These are phyloP conservation scores for Claviceps sp. DNA, from an alignment of 2,329 filamentous ascomycete species.

Conservation along the genomic window DNA sequence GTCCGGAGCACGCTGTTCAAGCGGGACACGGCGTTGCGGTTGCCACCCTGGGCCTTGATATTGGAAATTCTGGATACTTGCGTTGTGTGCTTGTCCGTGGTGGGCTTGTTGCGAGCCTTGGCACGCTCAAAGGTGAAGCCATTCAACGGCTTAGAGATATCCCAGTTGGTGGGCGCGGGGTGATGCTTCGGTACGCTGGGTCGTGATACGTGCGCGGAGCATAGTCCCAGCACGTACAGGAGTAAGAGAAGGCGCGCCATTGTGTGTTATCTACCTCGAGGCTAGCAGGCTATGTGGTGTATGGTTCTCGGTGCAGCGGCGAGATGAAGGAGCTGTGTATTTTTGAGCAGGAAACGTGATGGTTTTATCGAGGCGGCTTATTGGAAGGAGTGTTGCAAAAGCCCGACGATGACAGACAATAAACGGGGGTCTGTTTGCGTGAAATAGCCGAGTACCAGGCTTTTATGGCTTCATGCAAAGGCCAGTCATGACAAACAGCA, in stretches of 20 bases:
- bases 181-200: not conserved
- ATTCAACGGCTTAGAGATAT: conserved; percentile 23
- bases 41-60: conserved; percentile 12
- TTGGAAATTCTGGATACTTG: conserved; percentile 22
- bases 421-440: not conserved
- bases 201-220: conserved; percentile 1
- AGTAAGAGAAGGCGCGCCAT: not conserved
- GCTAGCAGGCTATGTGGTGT: no score
- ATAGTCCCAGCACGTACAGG: conserved; percentile 5
- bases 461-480: no score
- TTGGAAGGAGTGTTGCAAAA: not conserved
- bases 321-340: no score
- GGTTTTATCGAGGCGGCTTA: not conserved
- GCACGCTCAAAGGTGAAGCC: conserved; percentile 24
- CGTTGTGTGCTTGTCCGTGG: conserved; percentile 15
- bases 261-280: not conserved
- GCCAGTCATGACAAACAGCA: not conserved
- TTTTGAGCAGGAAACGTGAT: not conserved
- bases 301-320: no score
- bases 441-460: no score
- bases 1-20: conserved; percentile 12
- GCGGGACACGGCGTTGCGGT: conserved; percentile 18
- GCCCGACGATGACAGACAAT: not conserved
- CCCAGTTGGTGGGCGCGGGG: conserved; percentile 12
- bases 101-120: conserved; percentile 15